phyloP scores from a whole-genome alignment of 352 stramenopile species.

The Globisporangium carolinianum region DNA sequence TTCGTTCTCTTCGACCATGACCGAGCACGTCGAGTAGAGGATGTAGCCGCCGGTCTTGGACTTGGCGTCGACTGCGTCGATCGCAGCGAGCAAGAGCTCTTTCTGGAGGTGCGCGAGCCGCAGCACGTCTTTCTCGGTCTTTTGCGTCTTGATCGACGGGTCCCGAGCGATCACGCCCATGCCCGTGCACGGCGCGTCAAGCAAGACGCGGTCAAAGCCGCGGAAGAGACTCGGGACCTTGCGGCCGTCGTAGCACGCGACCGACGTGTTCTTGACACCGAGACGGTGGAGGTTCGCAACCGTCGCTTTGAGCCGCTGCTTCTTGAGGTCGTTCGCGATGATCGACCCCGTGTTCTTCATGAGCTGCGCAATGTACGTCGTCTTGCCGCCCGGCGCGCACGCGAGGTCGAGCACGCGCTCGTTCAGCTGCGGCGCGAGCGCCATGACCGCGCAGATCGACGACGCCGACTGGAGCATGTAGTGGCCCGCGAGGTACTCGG shows the following conservation, averaged over 20 bases:
- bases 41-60: slow-evolving; percentile 96
- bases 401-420: slow-evolving; percentile 98
- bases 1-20: slow-evolving; percentile 93
- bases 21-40: slow-evolving; percentile 98
- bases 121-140: slow-evolving; percentile 89
- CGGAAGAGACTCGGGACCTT: slow-evolving; percentile 93
- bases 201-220: slow-evolving; percentile 96
- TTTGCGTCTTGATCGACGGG: slow-evolving; percentile 98
- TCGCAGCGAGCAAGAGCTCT: slow-evolving; percentile 97
- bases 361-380: slow-evolving; percentile 98
- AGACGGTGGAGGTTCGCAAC: slow-evolving; percentile 98
- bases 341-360: slow-evolving; percentile 99
- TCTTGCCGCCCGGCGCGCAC: slow-evolving; percentile 98
- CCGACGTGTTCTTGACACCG: slow-evolving; percentile 96
- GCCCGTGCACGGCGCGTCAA: slow-evolving; percentile 98
- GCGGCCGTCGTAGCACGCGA: slow-evolving; percentile 96
- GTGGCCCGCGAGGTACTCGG: slow-evolving; percentile 99
- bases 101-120: slow-evolving; percentile 97
- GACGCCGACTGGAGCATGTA: slow-evolving; percentile 99
- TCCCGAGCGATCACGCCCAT: slow-evolving; percentile 98
- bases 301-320: slow-evolving; percentile 95
- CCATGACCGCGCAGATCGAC: slow-evolving; percentile 98
- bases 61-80: slow-evolving; percentile 96
- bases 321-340: slow-evolving; percentile 99
- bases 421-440: slow-evolving; percentile 93